Conservation (phyloP, 164 flowering plant genomes). For the Chloranthus sessilifolius region DNA sequence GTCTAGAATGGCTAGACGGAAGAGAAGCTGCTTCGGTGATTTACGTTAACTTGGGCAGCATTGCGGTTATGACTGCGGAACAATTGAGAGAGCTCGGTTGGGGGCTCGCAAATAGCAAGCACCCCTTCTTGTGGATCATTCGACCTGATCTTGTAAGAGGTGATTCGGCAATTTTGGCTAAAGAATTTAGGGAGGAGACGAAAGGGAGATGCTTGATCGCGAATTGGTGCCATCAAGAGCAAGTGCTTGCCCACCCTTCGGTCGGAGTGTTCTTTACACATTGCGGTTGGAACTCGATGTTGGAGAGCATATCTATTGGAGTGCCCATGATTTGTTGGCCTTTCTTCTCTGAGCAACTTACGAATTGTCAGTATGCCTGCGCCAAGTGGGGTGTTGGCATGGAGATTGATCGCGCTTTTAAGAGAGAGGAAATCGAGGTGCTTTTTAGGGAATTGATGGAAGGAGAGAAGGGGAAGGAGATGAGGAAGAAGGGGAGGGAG, state of each 20-base stretch:
- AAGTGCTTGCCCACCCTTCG: constrained; percentile 9
- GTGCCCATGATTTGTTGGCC: constrained; percentile 20
- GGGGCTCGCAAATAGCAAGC: constrained; percentile 46
- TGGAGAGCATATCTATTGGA: constrained; percentile 11
- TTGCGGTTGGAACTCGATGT: constrained; percentile 17
- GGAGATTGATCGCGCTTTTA: constrained; percentile 13
- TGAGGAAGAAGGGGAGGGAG: constrained; percentile 8
- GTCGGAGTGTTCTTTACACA: constrained; percentile 15
- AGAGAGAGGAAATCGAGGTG: constrained; percentile 9
- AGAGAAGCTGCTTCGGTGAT: constrained; percentile 33
- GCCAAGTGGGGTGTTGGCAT: constrained; percentile 15
- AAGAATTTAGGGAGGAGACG: constrained; percentile 6
- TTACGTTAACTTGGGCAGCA: constrained; percentile 51
- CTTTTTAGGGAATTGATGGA: constrained; percentile 12
- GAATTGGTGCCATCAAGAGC: constrained; percentile 14
- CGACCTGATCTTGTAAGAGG: constrained; percentile 12
- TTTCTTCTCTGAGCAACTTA: constrained; percentile 15
- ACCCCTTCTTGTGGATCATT: constrained; percentile 17
- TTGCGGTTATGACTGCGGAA: constrained; percentile 27
- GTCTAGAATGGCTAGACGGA: constrained; percentile 46
- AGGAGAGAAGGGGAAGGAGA: constrained; percentile 13
- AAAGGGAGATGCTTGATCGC: constrained; percentile 6
- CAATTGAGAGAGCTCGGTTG: constrained; percentile 46
- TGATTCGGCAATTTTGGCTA: not conserved
- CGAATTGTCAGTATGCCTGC: constrained; percentile 12